These are phyloP conservation scores for Circinella umbellata DNA, from an alignment of 371 early-diverging fungal genomes.

Conservation along the genomic window DNA sequence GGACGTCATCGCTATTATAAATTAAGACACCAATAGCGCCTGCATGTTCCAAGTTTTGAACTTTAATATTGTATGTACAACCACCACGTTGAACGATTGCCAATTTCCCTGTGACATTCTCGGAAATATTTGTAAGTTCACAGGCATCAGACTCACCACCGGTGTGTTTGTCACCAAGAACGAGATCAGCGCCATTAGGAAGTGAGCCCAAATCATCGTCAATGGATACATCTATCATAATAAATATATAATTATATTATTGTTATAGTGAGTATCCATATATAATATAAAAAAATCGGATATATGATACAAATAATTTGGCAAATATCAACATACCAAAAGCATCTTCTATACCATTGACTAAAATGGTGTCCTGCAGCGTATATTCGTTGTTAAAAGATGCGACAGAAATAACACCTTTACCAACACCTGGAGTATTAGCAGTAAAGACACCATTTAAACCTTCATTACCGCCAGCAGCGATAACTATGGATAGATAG, in stretches of 20 bases:
- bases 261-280: background rate
- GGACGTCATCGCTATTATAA: constrained; percentile 31
- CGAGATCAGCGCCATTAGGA: background rate
- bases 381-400: constrained; percentile 56
- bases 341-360: constrained; percentile 19
- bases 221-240: background rate
- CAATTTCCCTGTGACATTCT: constrained; percentile 33
- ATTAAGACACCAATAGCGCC: constrained; percentile 60
- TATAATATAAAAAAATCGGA: no score
- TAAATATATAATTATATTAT: background rate
- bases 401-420: constrained; percentile 58
- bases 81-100: constrained; percentile 53
- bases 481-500: constrained; percentile 55
- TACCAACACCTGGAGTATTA: constrained; percentile 48
- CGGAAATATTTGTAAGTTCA: background rate
- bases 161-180: background rate
- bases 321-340: constrained; percentile 23
- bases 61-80: constrained; percentile 58
- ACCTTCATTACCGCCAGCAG: constrained; percentile 65
- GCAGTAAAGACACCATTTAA: constrained; percentile 45
- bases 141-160: constrained; percentile 14
- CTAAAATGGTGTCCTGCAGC: constrained; percentile 18
- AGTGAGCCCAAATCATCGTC: background rate
- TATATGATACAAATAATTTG: no score
- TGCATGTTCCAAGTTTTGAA: constrained; percentile 33